Evolutionary conservation across 2,329 filamentous ascomycete species (phyloP), one percentile per base, ranked within the genome.

Genomic region (Botryosphaeria dothidea): DNA sequence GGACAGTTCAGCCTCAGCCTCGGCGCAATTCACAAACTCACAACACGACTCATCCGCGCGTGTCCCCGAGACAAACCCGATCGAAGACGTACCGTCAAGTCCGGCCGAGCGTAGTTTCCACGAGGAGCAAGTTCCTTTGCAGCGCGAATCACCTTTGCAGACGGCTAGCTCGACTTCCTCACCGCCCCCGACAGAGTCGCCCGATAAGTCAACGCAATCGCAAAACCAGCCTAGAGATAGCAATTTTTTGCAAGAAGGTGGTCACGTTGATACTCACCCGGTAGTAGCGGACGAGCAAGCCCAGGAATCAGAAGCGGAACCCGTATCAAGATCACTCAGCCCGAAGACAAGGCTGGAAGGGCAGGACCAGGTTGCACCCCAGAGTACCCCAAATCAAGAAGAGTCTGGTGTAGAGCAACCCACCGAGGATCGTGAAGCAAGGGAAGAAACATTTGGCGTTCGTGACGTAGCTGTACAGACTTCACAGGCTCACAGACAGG

Each of bases 11-110:
- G 36, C 36, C 25, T 48, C 48, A 13, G 31, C 62, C 27, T 54
- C 65, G 19, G 52, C 49, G 11, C 43, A 65, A 45, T 27, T 36
- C 38, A 54, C 51, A 15, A 36, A 62, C 13, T 27, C 19, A 66
- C n/a, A 56, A 48, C 58, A 52, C 54, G 25, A 58, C 21, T 63
- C 61, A 17, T 62, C 65, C 19, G 54, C 27, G 5, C 62, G 60
- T 17, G 41, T 67, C 41, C 56, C 45, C 2, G 62, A 68, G 45
- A 65, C 66, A 23, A 64, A 67, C 45, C 64, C 62, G 3, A 65
- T 67, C 25, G 66, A 66, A 38, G 52, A 67, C 13, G 36, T 29
- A 3, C 19, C 41, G n/a, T 64, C 61, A 8, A 65, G 43, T 23
- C 57, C 63, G n/a, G 43, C 45, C 38, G 23, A 45, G 17, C 25